These are phyloP conservation scores for Phytophthora aleatoria DNA, from an alignment of 352 stramenopile species.

Conservation along the genomic window DNA sequence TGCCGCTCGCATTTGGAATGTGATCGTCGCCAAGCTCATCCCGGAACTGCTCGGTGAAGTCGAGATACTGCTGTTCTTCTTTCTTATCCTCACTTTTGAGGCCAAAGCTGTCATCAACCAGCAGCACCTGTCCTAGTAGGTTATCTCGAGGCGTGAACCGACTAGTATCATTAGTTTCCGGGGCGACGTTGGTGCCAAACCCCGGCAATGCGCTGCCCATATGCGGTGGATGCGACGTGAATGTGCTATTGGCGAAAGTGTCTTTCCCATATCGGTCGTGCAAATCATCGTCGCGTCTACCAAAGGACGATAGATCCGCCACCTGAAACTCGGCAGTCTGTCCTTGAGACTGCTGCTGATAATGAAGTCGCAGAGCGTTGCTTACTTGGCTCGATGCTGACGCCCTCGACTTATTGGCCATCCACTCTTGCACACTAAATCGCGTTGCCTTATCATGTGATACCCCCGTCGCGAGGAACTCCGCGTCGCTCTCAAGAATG, in stretches of 20 bases:
- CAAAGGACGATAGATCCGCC: neutral
- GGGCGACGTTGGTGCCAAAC: neutral
- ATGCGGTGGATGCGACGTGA: slow-evolving; percentile 1
- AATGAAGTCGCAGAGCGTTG: slow-evolving; percentile 23
- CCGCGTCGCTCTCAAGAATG: slow-evolving; percentile 50
- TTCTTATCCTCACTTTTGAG: slow-evolving; percentile 7
- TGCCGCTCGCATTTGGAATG: slow-evolving; percentile 8
- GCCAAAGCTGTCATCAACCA: slow-evolving; percentile 13
- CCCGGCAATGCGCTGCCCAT: neutral
- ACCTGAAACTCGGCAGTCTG: slow-evolving; percentile 7
- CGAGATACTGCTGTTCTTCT: slow-evolving; percentile 45
- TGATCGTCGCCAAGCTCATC: slow-evolving; percentile 38
- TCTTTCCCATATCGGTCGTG: slow-evolving; percentile 11
- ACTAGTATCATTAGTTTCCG: slow-evolving; percentile 3
- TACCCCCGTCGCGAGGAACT: slow-evolving; percentile 59
- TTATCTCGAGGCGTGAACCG: slow-evolving; percentile 32
- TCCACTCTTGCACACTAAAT: slow-evolving; percentile 80
- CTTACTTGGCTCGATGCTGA: slow-evolving; percentile 36
- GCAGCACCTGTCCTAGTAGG: slow-evolving; percentile 2
- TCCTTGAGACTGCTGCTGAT: slow-evolving; percentile 26
- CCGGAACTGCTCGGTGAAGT: slow-evolving; percentile 55
- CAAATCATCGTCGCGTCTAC: slow-evolving; percentile 9
- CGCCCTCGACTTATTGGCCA: slow-evolving; percentile 58
- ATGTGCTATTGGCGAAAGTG: slow-evolving; percentile 4
- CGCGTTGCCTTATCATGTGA: slow-evolving; percentile 69